These are phyloP conservation scores for Naganishia sp. DNA, from an alignment of 1,284 basidiomycete species.

Conservation along the genomic window DNA sequence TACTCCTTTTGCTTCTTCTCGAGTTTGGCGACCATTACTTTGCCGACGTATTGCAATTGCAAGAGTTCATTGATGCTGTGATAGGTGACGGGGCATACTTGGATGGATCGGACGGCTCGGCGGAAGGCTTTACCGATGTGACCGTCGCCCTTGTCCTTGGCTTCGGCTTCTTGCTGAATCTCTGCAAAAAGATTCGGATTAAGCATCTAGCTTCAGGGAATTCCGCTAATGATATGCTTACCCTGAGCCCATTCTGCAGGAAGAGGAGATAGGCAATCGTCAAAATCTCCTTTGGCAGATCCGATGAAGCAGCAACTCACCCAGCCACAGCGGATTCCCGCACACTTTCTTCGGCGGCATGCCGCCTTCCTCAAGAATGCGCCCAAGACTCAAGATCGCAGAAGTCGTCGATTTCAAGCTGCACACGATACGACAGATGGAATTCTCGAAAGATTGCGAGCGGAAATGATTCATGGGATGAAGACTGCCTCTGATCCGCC, in stretches of 20 bases:
- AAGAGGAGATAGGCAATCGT: not conserved
- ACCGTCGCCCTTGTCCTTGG: slow-evolving; percentile 39
- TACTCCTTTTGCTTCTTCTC: slow-evolving; percentile 45
- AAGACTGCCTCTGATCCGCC: not conserved
- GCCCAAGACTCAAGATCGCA: slow-evolving; percentile 6
- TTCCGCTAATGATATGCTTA: not conserved
- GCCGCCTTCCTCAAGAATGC: not conserved
- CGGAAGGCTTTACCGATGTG: slow-evolving; percentile 46
- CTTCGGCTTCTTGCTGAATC: slow-evolving; percentile 44
- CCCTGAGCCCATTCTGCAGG: slow-evolving; percentile 25
- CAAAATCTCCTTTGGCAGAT: no score
- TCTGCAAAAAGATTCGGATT: slow-evolving; percentile 36
- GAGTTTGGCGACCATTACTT: slow-evolving; percentile 45
- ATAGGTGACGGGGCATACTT: slow-evolving; percentile 47
- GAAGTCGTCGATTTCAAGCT: not conserved
- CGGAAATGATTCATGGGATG: not conserved
- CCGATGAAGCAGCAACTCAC: slow-evolving; percentile 39
- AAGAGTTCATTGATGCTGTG: slow-evolving; percentile 45
- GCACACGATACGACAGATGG: not conserved
- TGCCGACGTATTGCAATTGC: slow-evolving; percentile 45
- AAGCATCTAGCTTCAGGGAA: not conserved
- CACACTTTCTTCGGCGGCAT: slow-evolving; percentile 39
- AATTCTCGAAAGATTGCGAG: not conserved
- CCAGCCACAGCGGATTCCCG: slow-evolving; percentile 52
- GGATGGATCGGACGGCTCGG: slow-evolving; percentile 47